Evolutionary conservation across 495 filamentous ascomycete species (phyloP).

Genomic region (Letharia lupina): DNA sequence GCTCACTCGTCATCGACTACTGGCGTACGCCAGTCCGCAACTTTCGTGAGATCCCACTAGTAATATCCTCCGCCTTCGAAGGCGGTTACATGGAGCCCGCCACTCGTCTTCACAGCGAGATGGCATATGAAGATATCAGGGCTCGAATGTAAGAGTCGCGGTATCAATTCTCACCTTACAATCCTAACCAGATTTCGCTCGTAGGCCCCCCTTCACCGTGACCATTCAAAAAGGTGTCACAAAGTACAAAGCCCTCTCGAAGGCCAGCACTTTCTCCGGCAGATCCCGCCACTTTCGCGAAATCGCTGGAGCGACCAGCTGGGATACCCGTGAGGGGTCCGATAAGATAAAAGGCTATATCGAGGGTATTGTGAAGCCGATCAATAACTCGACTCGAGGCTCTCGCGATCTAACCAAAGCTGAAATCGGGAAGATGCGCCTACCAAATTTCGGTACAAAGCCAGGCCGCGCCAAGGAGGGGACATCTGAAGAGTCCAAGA

Average conservation of each 20-base stretch:
- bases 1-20: conserved; percentile 5
- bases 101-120: background rate
- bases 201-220: background rate
- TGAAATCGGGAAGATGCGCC: background rate
- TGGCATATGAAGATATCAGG: background rate
- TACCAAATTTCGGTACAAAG: background rate
- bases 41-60: background rate
- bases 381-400: background rate
- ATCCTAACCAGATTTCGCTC: background rate
- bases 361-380: background rate
- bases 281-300: background rate
- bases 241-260: background rate
- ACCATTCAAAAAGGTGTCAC: background rate
- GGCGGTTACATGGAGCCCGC: conserved; percentile 12
- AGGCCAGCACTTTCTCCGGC: background rate
- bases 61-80: conserved; percentile 10
- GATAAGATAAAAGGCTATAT: background rate
- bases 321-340: background rate
- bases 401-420: conserved; percentile 1
- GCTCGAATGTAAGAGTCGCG: conserved; percentile 5
- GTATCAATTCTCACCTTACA: too few species aligned
- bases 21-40: background rate
- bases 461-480: background rate
- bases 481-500: background rate
- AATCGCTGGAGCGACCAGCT: background rate